Base-by-base conservation (phyloP, 106 monocot species). In the Apostasia shenzhenica region DNA sequence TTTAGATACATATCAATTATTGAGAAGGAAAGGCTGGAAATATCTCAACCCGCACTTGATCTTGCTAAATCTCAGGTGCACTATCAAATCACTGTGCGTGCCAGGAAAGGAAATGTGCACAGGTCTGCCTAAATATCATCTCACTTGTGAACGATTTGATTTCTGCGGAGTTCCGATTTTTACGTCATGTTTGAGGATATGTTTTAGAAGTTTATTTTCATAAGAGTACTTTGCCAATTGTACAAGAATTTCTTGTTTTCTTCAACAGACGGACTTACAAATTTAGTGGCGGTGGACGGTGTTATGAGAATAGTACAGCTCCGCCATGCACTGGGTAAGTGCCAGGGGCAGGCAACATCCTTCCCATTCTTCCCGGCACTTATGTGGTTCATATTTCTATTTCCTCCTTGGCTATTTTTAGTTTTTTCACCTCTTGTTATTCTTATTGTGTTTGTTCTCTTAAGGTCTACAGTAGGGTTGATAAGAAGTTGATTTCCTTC, bases 291-390 rank as follows among this genome's bases (percentile, higher is more conserved):
- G 76, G 86, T 63, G 70, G 74, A 1, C 68, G 90, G 69, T 94
- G 93, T 81, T 81, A 86, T 45, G 77, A 73, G 78, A 90, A 90
- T 71, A 90, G 90, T 63, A 87, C 93, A 8, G 73, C 63, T 41
- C 93, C 93, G 67, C 93, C 90, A 12, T 94, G 93, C 61, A 82
- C 89, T 39, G 93, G 93, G 90, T 92, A 61, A 11, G 75, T 45
- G 41, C 62, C 3, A 37, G 58, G 14, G 39, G 37, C 58, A 5
- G 7, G 58, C 58, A 38, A 58, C 37, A 2, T 58, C 5, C 39
- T 58, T 58, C 12, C 38, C 38, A 3, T 26, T 58, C 6, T 0
- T 58, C 58, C 39, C 2, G 14, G 4, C 14, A 58, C 26, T 26
- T 26, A 26, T 26, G 26, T 26, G 26, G 26, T 26, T 26, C 26